Evolutionary conservation across 768 basidiomycete species (phyloP).

Genomic region (Mycena metata): DNA sequence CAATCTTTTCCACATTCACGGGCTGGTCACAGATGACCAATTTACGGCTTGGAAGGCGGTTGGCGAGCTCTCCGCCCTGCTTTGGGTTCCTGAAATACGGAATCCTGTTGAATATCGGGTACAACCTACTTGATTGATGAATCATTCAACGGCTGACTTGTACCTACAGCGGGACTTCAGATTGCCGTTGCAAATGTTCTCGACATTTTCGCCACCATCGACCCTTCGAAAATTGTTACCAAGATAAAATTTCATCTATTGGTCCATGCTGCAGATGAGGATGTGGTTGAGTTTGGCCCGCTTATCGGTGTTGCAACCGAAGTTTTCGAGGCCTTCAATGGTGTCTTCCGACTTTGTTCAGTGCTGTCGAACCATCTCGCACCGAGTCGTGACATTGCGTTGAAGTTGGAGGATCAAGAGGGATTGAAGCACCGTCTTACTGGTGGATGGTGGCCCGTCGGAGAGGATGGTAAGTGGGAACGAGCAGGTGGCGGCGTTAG

Average conservation of each 20-base stretch:
- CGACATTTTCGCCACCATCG: conserved; percentile 33
- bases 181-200: conserved; percentile 37
- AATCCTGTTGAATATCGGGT: conserved; percentile 53
- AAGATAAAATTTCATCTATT: conserved; percentile 39
- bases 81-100: conserved; percentile 58
- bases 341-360: background rate
- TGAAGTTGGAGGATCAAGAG: background rate
- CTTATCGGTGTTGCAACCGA: background rate
- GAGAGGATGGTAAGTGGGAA: no score
- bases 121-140: background rate
- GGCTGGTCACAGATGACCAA: conserved; percentile 43
- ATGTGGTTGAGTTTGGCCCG: background rate
- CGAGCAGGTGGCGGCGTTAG: no score
- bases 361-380: conserved; percentile 13
- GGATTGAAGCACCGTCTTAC: conserved; percentile 7
- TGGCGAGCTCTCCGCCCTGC: conserved; percentile 51
- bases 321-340: conserved; percentile 7
- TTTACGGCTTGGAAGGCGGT: conserved; percentile 49
- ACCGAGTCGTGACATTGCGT: conserved; percentile 2
- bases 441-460: background rate
- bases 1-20: conserved; percentile 52
- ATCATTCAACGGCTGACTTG: no score
- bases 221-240: conserved; percentile 32
- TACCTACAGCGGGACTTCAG: background rate
- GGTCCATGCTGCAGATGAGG: background rate